Evolutionary conservation across 2,329 filamentous ascomycete species (phyloP).

Genomic region (Biscogniauxia mediterranea): DNA sequence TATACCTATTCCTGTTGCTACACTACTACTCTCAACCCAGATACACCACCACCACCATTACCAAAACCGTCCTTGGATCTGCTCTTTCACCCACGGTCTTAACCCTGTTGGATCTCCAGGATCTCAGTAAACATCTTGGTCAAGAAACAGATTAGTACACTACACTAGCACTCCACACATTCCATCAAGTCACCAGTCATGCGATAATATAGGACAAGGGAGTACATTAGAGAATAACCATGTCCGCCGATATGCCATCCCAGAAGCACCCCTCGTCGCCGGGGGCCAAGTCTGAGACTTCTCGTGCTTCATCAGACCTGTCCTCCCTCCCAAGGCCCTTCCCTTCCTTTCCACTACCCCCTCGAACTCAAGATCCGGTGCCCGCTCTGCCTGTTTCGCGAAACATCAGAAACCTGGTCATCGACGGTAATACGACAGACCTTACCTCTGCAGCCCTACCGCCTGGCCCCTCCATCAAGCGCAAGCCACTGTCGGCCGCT

Average conservation of each 20-base stretch:
- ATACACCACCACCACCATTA: neutral
- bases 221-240: slow-evolving; percentile 1
- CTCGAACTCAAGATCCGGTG: slow-evolving; percentile 29
- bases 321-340: slow-evolving; percentile 25
- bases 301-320: slow-evolving; percentile 38
- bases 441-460: slow-evolving; percentile 19
- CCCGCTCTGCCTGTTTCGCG: slow-evolving; percentile 28
- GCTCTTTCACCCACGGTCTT: slow-evolving; percentile 4
- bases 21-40: slow-evolving; percentile 1
- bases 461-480: slow-evolving; percentile 44
- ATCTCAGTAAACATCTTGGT: slow-evolving; percentile 1
- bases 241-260: slow-evolving; percentile 9
- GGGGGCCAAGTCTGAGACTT: slow-evolving; percentile 36
- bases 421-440: slow-evolving; percentile 24
- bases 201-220: slow-evolving; percentile 13
- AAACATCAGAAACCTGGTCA: slow-evolving; percentile 32
- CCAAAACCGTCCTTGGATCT: slow-evolving; percentile 9
- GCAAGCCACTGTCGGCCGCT: slow-evolving; percentile 59
- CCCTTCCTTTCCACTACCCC: slow-evolving; percentile 25
- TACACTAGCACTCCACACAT: slow-evolving; percentile 1
- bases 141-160: neutral
- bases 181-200: slow-evolving; percentile 7
- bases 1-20: slow-evolving; percentile 4
- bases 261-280: slow-evolving; percentile 23
- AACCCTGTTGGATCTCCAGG: neutral